Conservation (phyloP, 306 rosid genomes). For the Fragaria iinumae region DNA sequence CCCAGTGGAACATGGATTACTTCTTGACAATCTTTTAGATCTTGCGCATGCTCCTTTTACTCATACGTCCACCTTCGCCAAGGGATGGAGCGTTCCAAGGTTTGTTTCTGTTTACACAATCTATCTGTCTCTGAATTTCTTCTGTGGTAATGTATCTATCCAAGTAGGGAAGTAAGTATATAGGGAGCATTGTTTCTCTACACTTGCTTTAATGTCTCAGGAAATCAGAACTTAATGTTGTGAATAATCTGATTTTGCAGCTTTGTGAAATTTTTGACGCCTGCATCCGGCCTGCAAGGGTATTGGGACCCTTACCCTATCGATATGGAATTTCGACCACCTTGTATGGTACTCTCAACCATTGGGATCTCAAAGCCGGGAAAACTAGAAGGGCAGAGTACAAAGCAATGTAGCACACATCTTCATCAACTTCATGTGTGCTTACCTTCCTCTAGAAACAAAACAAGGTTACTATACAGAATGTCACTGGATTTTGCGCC, state of each 20-base stretch:
- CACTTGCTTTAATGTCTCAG: no score
- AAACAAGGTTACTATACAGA: conserved; percentile 84
- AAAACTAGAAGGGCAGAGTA: conserved; percentile 75
- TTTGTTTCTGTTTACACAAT: conserved; percentile 34
- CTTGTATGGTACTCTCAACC: conserved; percentile 93
- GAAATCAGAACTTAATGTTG: background rate
- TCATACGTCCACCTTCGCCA: conserved; percentile 96
- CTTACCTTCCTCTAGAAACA: conserved; percentile 74
- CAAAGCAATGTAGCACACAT: conserved; percentile 70
- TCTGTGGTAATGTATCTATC: background rate
- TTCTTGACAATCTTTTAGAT: conserved; percentile 95
- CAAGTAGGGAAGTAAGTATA: background rate
- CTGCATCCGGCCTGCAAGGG: conserved; percentile 85
- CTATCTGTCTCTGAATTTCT: background rate
- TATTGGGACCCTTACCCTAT: conserved; percentile 98
- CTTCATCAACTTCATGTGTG: conserved; percentile 95
- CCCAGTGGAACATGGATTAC: conserved; percentile 92
- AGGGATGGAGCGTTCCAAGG: conserved; percentile 99
- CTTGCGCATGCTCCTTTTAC: conserved; percentile 99
- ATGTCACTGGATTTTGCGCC: conserved; percentile 95
- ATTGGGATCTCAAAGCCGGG: conserved; percentile 97
- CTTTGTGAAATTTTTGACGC: conserved; percentile 87
- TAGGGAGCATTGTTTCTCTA: background rate
- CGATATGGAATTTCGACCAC: conserved; percentile 94
- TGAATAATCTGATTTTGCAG: conserved; percentile 49